Evolutionary conservation across 305 asterid genomes (phyloP).

Genomic region (Plantago rigida): DNA sequence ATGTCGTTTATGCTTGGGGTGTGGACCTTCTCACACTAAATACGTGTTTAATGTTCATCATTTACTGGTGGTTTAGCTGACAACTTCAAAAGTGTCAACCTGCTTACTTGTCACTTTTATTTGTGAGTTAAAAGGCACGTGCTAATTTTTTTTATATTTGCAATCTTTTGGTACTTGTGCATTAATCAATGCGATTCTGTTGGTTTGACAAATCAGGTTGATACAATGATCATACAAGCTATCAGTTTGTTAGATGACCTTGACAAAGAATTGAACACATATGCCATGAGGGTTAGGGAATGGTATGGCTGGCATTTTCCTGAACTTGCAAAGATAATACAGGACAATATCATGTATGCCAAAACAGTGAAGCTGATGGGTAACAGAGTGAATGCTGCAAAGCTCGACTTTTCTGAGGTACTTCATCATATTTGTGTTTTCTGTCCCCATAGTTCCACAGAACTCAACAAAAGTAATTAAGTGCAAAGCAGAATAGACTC

Average conservation of each 20-base stretch:
- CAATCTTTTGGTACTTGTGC: neutral
- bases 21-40: neutral
- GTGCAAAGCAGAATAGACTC: no score
- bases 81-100: neutral
- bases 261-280: constrained; percentile 86
- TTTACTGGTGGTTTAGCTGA: neutral
- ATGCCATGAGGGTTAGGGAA: constrained; percentile 95
- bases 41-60: no score
- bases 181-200: constrained; percentile 6
- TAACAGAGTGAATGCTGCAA: constrained; percentile 66
- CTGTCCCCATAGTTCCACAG: neutral
- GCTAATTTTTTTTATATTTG: neutral
- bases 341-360: constrained; percentile 70
- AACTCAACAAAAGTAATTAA: no score
- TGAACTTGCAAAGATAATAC: constrained; percentile 83
- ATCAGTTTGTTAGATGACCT: constrained; percentile 88
- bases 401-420: constrained; percentile 90
- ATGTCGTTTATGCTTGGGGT: neutral
- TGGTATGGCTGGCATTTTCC: constrained; percentile 99
- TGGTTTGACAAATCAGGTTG: constrained; percentile 46
- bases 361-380: constrained; percentile 89
- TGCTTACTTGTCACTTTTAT: neutral
- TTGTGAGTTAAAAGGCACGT: neutral
- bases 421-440: neutral
- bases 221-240: constrained; percentile 94